Base-by-base conservation (phyloP, 805 yeast genomes). In the Candida maris region DNA sequence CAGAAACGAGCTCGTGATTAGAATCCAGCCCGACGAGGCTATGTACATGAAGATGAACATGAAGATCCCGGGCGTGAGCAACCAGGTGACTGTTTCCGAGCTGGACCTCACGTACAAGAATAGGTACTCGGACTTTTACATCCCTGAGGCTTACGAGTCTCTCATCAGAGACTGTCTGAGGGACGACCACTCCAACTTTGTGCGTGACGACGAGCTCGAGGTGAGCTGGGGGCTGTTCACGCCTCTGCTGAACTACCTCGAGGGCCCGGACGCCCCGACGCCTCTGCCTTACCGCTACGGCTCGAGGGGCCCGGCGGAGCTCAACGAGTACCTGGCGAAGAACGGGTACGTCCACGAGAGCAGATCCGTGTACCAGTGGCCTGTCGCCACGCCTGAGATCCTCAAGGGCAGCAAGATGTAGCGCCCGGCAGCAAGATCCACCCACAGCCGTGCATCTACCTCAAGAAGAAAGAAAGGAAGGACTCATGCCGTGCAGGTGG, bases 61-160 rank as follows among this genome's bases (percentile, higher is more conserved):
- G 37, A 93, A 93, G 71, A 78, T 85, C 40, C 97, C 98, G 3
- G 98, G 98, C 47, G 72, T 89, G 42, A 74, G 91, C 34, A 83
- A 84, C 51, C 75, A 77, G 52, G 82, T 93, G 14, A 78, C 91
- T 20, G 75, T 85, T 42, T 86, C 96, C 19, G 97, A 91, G 59
- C 77, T 93, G 54, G 96, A 93, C 59, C 72, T 93, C 56, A 84
- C 94, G 23, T 93, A 93, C 62, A 67, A 81, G 37, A 70, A 71
- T 34, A 79, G 97, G 58, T 93, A 83, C 68, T 69, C 84, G 46
- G 83, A 86, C 57, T 83, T 86, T 67, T 84, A 93, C 81, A 89
- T 93, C 55, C 97, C 98, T 30, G 96, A 91, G 70, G 97, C 97
- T 27, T 93, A 93, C 64, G 98, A 93, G 70, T 84, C 96, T 1